phyloP scores from a whole-genome alignment of 208 protist species.

The Naegleria lovaniensis region DNA sequence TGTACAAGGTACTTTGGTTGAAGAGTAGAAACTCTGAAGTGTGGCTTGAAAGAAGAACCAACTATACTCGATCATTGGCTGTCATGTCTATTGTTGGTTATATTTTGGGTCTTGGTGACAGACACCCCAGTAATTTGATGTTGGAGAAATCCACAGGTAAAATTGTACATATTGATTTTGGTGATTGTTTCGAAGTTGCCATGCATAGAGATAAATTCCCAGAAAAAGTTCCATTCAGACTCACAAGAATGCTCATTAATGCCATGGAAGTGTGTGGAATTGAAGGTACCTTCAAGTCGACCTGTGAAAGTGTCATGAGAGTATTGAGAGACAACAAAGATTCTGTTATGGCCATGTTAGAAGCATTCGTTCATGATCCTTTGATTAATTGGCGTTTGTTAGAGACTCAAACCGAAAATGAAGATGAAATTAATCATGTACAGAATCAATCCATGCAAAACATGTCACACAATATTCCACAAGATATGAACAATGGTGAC shows the following conservation, averaged over 20 bases:
- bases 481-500: no score
- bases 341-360: conserved; percentile 96
- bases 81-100: conserved; percentile 98
- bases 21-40: conserved; percentile 91
- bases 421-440: neutral
- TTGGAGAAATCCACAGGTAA: conserved; percentile 92
- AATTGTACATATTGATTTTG: conserved; percentile 99
- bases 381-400: conserved; percentile 98
- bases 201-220: conserved; percentile 96
- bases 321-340: conserved; percentile 97
- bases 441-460: neutral
- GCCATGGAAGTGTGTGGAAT: conserved; percentile 97
- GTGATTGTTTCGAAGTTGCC: conserved; percentile 99
- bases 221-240: conserved; percentile 98
- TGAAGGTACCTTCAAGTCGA: conserved; percentile 95
- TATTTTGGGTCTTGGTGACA: conserved; percentile 96
- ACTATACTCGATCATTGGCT: conserved; percentile 95
- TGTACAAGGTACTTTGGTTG: conserved; percentile 93
- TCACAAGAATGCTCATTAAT: conserved; percentile 96
- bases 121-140: conserved; percentile 99
- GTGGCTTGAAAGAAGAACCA: conserved; percentile 95
- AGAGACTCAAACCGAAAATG: conserved; percentile 63
- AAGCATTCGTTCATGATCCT: conserved; percentile 99
- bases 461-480: neutral
- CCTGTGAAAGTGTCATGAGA: conserved; percentile 93